phyloP scores from a whole-genome alignment of 345 rosid genomes.

The Tarenaya hassleriana region DNA sequence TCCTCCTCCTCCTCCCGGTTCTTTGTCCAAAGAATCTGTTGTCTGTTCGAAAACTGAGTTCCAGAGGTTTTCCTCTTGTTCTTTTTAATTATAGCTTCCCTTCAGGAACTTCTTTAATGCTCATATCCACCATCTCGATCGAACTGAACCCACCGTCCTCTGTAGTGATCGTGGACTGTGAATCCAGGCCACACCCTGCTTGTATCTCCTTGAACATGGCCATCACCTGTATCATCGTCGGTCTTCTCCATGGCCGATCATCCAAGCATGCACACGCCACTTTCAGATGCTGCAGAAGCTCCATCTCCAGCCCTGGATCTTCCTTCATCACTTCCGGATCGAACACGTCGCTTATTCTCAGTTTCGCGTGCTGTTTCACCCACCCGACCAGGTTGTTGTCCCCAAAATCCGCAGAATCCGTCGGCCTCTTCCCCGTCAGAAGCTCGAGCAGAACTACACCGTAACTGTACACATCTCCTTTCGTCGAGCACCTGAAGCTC shows the following conservation, averaged over 20 bases:
- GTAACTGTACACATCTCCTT: constrained; percentile 91
- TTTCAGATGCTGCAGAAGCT: constrained; percentile 62
- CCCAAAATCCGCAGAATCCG: constrained; percentile 92
- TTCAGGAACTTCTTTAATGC: constrained; percentile 72
- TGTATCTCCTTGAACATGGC: constrained; percentile 74
- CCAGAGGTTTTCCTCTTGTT: too few species aligned
- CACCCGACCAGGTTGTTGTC: constrained; percentile 97
- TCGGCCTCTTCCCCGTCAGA: constrained; percentile 82
- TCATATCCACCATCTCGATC: constrained; percentile 70
- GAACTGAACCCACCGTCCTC: constrained; percentile 60
- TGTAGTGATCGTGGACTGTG: constrained; percentile 60
- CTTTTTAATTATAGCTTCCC: constrained; percentile 37
- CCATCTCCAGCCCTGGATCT: constrained; percentile 63
- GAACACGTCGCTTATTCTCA: constrained; percentile 62
- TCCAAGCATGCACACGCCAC: constrained; percentile 83
- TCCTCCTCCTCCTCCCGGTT: too few species aligned
- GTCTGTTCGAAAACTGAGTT: constrained; percentile 15
- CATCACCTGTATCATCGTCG: constrained; percentile 79
- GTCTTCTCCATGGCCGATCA: constrained; percentile 61
- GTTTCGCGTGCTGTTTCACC: constrained; percentile 88
- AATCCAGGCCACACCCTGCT: constrained; percentile 66
- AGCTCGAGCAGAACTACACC: constrained; percentile 92
- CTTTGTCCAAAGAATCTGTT: constrained; percentile 22
- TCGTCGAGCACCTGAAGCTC: constrained; percentile 80
- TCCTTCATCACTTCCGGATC: constrained; percentile 71